These are phyloP conservation scores for Amylostereum areolatum DNA, from an alignment of 1,284 basidiomycete genomes.

Conservation along the genomic window DNA sequence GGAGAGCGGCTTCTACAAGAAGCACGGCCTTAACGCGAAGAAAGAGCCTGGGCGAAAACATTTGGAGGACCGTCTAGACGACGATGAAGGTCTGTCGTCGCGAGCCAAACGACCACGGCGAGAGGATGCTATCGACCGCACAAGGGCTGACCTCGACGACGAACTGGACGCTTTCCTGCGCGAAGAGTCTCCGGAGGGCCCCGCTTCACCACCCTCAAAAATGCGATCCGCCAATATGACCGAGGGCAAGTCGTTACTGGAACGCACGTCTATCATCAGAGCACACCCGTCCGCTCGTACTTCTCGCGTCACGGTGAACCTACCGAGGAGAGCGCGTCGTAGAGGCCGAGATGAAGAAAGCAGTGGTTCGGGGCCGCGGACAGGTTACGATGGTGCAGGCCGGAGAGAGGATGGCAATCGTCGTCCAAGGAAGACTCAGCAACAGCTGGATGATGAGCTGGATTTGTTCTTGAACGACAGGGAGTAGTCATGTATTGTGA, in stretches of 20 bases:
- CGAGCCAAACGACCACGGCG: slow-evolving; percentile 30
- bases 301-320: slow-evolving; percentile 36
- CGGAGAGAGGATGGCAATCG: slow-evolving; percentile 23
- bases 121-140: slow-evolving; percentile 26
- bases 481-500: slow-evolving; percentile 4
- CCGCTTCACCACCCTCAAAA: slow-evolving; percentile 46
- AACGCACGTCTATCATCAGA: slow-evolving; percentile 46
- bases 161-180: slow-evolving; percentile 63
- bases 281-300: slow-evolving; percentile 20
- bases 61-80: slow-evolving; percentile 3
- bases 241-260: slow-evolving; percentile 44
- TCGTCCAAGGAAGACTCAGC: slow-evolving; percentile 48
- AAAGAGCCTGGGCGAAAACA: slow-evolving; percentile 39
- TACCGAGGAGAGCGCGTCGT: slow-evolving; percentile 32
- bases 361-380: slow-evolving; percentile 1
- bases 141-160: slow-evolving; percentile 40
- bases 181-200: slow-evolving; percentile 29
- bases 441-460: slow-evolving; percentile 72
- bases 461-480: slow-evolving; percentile 62
- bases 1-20: slow-evolving; percentile 70
- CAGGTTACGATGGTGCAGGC: slow-evolving; percentile 18
- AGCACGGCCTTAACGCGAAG: slow-evolving; percentile 60
- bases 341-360: not conserved
- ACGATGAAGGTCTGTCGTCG: slow-evolving; percentile 20
- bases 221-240: slow-evolving; percentile 61